Evolutionary conservation across 1,284 basidiomycete genomes (phyloP), one percentile per base, ranked within the genome.

Genomic region (Tylopilus sp.): DNA sequence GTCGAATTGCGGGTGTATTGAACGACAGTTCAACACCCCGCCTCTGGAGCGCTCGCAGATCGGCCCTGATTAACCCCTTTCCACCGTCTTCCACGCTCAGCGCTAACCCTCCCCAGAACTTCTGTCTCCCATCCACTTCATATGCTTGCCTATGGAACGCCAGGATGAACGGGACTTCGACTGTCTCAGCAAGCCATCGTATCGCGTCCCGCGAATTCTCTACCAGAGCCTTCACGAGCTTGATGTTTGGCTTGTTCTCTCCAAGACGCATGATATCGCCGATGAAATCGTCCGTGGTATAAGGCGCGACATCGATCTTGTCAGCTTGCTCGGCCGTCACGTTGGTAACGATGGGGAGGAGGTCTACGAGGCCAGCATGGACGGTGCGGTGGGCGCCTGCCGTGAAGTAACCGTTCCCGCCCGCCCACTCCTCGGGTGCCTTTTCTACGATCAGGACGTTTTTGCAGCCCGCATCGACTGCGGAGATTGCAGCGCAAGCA

Each of bases 371-470:
- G 1, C 85, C 85, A 14, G 60, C 68, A 59, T 87, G 85, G 4
- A 77, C 80, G 17, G 80, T 85, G 47, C 85, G 80, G 60, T 81
- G 75, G 3, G 83, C 83, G 19, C 85, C 85, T 24, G 85, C 84
- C 20, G 85, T 86, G 70, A 87, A 88, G 68, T 79, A 86, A 13
- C 84, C 82, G 60, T 88, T 88, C 14, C 85, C 86, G 14, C 86
- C 86, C 9, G 69, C 77, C 85, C 84, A 86, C 53, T 79, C 76
- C 41, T 71, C 61, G 3, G 85, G 82, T 37, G 82, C 83, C 62
- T 86, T 86, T 62, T 88, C 85, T 49, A 86, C 69, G 52, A 87
- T 71, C 44, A 87, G 71, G 54, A 86, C 82, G 71, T 76, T 75
- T 48, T 69, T 73, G 69, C 83, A 83, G 42, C 84, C 84, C 36